Conservation (phyloP, 495 filamentous ascomycete species). For the Sabuloglossum arenarium region DNA sequence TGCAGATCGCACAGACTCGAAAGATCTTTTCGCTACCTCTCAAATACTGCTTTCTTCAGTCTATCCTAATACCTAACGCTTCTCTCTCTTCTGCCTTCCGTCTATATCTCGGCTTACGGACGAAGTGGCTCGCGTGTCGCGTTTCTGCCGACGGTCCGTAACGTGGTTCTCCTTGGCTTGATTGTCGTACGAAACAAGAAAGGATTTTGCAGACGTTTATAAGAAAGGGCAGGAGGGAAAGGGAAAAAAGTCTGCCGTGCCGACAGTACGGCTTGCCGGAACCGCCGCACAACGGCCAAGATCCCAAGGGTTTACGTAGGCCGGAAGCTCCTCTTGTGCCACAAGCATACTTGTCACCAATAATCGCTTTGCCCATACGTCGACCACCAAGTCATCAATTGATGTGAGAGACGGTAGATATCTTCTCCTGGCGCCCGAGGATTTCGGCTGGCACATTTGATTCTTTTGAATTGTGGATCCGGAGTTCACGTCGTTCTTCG, state of each 20-base stretch:
- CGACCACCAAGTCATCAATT: background rate
- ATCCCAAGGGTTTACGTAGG: background rate
- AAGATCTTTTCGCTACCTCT: background rate
- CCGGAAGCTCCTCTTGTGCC: background rate
- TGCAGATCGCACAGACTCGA: slow-evolving; percentile 3
- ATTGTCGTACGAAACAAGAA: background rate
- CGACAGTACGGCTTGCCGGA: background rate
- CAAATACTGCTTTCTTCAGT: background rate
- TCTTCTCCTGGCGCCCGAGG: background rate
- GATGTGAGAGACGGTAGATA: background rate
- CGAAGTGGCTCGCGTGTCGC: background rate
- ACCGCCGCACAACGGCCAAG: background rate
- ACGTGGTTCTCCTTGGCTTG: background rate
- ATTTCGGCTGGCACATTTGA: background rate
- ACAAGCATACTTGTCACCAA: slow-evolving; percentile 3
- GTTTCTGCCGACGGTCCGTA: background rate
- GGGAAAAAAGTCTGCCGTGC: background rate
- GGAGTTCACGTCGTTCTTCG: background rate
- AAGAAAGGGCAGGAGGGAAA: background rate
- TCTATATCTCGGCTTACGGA: background rate
- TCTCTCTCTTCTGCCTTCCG: background rate
- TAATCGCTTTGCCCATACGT: background rate
- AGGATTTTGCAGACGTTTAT: background rate
- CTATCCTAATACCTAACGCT: background rate
- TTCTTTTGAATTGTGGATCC: background rate